Base-by-base conservation (phyloP, 371 early-diverging fungal species). In the Rhizomucor miehei region DNA sequence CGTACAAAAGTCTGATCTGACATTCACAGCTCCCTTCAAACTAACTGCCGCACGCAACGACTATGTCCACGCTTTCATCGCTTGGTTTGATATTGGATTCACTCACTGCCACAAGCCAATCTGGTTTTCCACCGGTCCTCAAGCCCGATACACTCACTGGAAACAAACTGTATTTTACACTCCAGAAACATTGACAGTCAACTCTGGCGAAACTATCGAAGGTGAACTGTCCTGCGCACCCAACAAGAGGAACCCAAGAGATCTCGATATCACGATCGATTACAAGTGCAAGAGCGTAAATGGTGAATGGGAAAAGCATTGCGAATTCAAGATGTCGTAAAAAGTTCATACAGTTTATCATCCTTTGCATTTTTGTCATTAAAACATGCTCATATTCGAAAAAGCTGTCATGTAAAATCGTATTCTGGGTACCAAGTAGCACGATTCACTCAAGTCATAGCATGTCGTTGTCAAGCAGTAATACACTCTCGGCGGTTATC, bases 141-240 rank as follows among this genome's bases (percentile, higher is more conserved):
- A 82, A 51, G 80, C 89, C 43, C 85, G 88, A 73, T 90, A 91
- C 65, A 99, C 99, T 38, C 99, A 99, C 73, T 99, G 99, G 99
- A 97, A 97, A 81, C 98, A 98, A 73, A 95, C 97, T 19, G 87
- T 95, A 24, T 96, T 98, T 61, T 94, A 93, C 71, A 85, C 87
- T 6, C 73, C 71, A 23, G 87, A 90, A 21, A 73, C 84, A n/a
- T 65, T 91, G 65, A 81, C 83, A 16, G 71, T 87, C 63, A 80
- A 82, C 67, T 65, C 79, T 56, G 95, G 91, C 38, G 97, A 97
- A 58, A 73, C 60, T 49, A 89, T 99, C 66, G 73, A 75, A 44
- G 98, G 99, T 36, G 71, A 63, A 37, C 69, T 99, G 25, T 69
- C 75, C 37, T 91, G 95, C 56, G 68, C 78, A 9, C 98, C 98